Percentiles rank a stretch among this genome's conserved stretches.
Evolutionary conservation across 352 stramenopile species (phyloP).

Genomic region (Phytophthora tentaculata): DNA sequence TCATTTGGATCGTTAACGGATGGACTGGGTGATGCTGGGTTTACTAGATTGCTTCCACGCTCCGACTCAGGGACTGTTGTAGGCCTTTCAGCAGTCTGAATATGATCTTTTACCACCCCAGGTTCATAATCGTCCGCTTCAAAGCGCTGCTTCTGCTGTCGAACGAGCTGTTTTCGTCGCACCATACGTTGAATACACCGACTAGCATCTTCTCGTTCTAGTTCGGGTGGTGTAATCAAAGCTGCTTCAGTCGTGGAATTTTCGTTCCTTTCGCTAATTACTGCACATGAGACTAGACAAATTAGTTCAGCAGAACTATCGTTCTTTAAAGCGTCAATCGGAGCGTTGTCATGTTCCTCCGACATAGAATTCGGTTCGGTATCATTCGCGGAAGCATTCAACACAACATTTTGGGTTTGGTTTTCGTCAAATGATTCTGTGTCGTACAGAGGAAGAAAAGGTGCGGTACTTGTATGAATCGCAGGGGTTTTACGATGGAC

Average conservation of each 20-base stretch:
- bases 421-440: background rate
- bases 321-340: background rate
- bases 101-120: constrained; percentile 17
- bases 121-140: constrained; percentile 27
- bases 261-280: background rate
- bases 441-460: background rate
- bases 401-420: background rate
- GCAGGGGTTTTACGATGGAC: constrained; percentile 22
- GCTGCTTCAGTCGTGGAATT: background rate
- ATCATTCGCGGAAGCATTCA: background rate
- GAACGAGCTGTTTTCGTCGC: constrained; percentile 17
- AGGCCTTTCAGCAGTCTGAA: background rate
- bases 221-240: constrained; percentile 6
- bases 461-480: background rate
- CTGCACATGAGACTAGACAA: constrained; percentile 2
- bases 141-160: constrained; percentile 21
- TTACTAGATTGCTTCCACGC: background rate
- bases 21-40: background rate
- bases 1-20: background rate
- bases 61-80: background rate
- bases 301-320: background rate
- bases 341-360: background rate
- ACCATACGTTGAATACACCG: constrained; percentile 38
- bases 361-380: background rate
- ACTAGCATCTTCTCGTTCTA: constrained; percentile 23